These are phyloP conservation scores for Globisporangium nunn DNA, from an alignment of 352 stramenopile species.

Conservation along the genomic window DNA sequence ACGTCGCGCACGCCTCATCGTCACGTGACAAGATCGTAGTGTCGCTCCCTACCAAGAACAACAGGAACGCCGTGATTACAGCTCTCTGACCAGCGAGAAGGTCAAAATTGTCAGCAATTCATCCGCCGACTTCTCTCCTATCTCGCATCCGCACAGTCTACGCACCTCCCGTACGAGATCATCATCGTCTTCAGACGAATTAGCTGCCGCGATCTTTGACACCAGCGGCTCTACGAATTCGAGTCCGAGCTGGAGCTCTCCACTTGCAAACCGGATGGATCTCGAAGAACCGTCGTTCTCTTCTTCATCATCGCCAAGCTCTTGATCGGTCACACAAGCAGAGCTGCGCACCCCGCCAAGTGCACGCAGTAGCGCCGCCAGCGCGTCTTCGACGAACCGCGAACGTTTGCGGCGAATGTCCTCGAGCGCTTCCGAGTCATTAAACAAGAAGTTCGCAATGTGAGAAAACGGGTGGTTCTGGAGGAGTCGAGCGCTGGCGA, in stretches of 20 bases:
- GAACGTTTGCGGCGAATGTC: slow-evolving; percentile 60
- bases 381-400: slow-evolving; percentile 60
- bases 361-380: slow-evolving; percentile 35
- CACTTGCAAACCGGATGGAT: slow-evolving; percentile 2
- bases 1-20: neutral
- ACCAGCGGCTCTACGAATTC: slow-evolving; percentile 21
- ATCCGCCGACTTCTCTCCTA: neutral
- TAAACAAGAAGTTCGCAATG: neutral
- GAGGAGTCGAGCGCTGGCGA: neutral
- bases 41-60: slow-evolving; percentile 28
- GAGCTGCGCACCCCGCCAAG: slow-evolving; percentile 11
- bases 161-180: slow-evolving; percentile 17
- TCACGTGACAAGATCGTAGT: neutral
- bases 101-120: neutral
- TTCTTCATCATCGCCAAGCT: neutral
- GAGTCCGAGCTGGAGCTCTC: slow-evolving; percentile 16
- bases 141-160: neutral
- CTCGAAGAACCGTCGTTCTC: neutral
- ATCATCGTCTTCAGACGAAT: neutral
- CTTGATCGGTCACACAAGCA: neutral
- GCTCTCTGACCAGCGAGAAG: slow-evolving; percentile 8
- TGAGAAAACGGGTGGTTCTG: neutral
- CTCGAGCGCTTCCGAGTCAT: slow-evolving; percentile 24
- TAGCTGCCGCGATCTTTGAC: neutral
- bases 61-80: slow-evolving; percentile 29